A percentile compares a stretch with the other conserved stretches of the same genome.
phyloP scores from a whole-genome alignment of 2,329 filamentous ascomycete species.

The Fusarium musae region DNA sequence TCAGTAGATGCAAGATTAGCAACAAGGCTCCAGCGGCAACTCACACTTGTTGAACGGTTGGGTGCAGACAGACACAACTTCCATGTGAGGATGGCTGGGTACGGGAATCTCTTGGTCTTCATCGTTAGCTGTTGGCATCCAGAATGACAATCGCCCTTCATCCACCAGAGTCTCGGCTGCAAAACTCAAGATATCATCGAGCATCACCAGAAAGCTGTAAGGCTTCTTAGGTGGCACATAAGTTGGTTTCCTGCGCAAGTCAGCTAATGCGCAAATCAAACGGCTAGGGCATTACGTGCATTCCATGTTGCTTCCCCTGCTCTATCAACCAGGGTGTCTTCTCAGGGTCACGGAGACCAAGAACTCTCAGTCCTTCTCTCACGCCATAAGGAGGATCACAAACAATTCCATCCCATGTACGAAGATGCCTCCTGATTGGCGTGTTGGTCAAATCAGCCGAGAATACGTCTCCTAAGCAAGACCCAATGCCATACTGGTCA shows the following conservation, averaged over 20 bases:
- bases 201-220: slow-evolving; percentile 90
- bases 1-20: not conserved
- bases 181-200: slow-evolving; percentile 90
- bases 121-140: slow-evolving; percentile 94
- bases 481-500: slow-evolving; percentile 78
- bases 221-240: slow-evolving; percentile 91
- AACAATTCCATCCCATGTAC: slow-evolving; percentile 87
- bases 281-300: slow-evolving; percentile 60
- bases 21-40: slow-evolving; percentile 29
- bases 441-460: slow-evolving; percentile 89
- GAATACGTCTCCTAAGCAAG: slow-evolving; percentile 79
- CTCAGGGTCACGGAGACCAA: slow-evolving; percentile 78
- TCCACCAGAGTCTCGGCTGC: slow-evolving; percentile 80
- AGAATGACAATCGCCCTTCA: slow-evolving; percentile 85
- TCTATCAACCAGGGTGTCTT: slow-evolving; percentile 70
- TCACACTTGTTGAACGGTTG: slow-evolving; percentile 91
- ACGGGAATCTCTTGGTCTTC: slow-evolving; percentile 80
- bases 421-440: slow-evolving; percentile 69
- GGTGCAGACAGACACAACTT: slow-evolving; percentile 79
- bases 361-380: slow-evolving; percentile 87
- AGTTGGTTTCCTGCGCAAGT: slow-evolving; percentile 57
- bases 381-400: slow-evolving; percentile 98
- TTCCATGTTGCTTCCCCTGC: slow-evolving; percentile 75
- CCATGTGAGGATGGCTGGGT: slow-evolving; percentile 79
- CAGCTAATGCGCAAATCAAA: slow-evolving; percentile 13